These are phyloP conservation scores for Boehmeria nivea DNA, from an alignment of 306 rosid genomes.

Conservation along the genomic window DNA sequence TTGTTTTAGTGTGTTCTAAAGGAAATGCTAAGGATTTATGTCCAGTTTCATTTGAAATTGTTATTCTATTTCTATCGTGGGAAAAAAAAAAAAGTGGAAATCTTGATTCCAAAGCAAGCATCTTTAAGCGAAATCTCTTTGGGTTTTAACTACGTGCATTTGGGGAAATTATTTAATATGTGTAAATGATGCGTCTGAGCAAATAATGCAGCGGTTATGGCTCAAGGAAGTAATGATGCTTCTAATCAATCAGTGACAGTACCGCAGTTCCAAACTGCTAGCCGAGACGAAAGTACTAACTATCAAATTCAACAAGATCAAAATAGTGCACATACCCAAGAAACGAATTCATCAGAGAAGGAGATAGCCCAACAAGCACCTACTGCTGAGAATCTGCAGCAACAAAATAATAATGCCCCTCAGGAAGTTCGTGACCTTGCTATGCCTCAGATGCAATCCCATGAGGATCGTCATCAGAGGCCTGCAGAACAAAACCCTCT, in stretches of 20 bases:
- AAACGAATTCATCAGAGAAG: conserved; percentile 49
- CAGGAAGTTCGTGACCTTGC: conserved; percentile 36
- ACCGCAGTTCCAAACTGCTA: conserved; percentile 35
- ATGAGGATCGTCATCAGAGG: conserved; percentile 42
- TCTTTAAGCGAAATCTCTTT: too few species aligned
- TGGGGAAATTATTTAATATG: too few species aligned
- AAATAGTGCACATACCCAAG: conserved; percentile 41
- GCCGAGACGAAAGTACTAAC: conserved; percentile 38
- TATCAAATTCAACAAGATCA: conserved; percentile 50
- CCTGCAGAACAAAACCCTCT: too few species aligned
- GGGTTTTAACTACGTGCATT: too few species aligned
- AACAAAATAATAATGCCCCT: conserved; percentile 25
- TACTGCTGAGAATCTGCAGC: conserved; percentile 31
- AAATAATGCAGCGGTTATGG: conserved; percentile 29
- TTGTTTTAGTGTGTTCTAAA: too few species aligned
- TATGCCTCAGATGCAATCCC: conserved; percentile 48
- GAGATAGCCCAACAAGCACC: conserved; percentile 48
- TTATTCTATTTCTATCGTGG: too few species aligned
- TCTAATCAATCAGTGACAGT: conserved; percentile 47
- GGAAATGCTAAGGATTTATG: too few species aligned
- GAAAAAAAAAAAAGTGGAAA: too few species aligned
- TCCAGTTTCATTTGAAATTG: too few species aligned
- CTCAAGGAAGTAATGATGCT: conserved; percentile 52
- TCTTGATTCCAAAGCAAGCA: too few species aligned
- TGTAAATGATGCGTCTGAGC: too few species aligned